phyloP scores from a whole-genome alignment of 352 stramenopile genomes.

The Phytophthora chlamydospora region DNA sequence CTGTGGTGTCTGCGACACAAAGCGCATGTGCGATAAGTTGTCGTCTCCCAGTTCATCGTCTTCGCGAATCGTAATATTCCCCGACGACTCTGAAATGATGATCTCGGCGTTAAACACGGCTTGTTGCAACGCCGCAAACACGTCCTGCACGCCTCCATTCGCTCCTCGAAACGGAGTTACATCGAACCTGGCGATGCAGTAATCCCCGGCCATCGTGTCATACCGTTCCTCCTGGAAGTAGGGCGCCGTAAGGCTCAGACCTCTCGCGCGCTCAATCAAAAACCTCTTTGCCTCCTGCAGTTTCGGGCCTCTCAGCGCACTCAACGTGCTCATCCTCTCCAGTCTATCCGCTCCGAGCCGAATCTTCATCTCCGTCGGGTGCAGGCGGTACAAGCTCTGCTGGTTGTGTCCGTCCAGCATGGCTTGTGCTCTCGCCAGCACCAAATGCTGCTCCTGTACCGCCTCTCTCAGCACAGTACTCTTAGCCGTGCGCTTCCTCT shows the following conservation, averaged over 20 bases:
- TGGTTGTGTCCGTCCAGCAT: slow-evolving; percentile 34
- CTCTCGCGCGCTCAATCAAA: slow-evolving; percentile 34
- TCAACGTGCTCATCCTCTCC: slow-evolving; percentile 34
- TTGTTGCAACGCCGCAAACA: slow-evolving; percentile 58
- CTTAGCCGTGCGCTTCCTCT: slow-evolving; percentile 16
- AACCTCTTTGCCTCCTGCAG: slow-evolving; percentile 38
- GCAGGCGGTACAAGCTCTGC: slow-evolving; percentile 30
- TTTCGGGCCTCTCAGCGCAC: slow-evolving; percentile 36
- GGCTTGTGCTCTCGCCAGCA: slow-evolving; percentile 37
- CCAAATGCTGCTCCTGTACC: slow-evolving; percentile 43
- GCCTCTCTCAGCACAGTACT: slow-evolving; percentile 31
- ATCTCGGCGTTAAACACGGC: slow-evolving; percentile 70
- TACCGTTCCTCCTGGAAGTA: slow-evolving; percentile 56
- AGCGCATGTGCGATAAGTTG: slow-evolving; percentile 56
- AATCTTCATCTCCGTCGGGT: slow-evolving; percentile 46
- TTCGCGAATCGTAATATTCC: slow-evolving; percentile 76
- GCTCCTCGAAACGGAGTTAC: slow-evolving; percentile 53
- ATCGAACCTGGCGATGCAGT: slow-evolving; percentile 59
- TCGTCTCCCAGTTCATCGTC: slow-evolving; percentile 63
- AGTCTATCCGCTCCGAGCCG: slow-evolving; percentile 33
- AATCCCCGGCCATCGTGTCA: slow-evolving; percentile 51
- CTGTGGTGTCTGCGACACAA: slow-evolving; percentile 38
- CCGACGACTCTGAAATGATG: slow-evolving; percentile 67
- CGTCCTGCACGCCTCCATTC: slow-evolving; percentile 42
- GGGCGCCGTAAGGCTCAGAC: slow-evolving; percentile 28